These are phyloP conservation scores for Epichloe scottii DNA, from an alignment of 2,329 filamentous ascomycete genomes.

Conservation along the genomic window DNA sequence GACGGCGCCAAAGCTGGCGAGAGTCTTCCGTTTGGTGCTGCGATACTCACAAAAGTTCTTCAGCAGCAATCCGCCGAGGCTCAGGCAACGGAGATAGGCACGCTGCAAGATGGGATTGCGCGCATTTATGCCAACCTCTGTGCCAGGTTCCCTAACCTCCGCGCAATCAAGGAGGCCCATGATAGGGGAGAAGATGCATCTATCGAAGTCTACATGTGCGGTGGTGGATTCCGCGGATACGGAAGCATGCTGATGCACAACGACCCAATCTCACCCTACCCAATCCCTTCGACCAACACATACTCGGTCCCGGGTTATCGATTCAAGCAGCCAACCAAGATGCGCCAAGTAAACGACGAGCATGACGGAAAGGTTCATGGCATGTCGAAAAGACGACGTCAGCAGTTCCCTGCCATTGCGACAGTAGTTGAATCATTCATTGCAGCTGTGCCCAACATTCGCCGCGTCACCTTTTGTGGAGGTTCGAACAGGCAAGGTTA, in stretches of 20 bases:
- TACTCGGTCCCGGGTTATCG: constrained; percentile 52
- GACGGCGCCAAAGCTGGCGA: constrained; percentile 41
- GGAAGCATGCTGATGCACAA: constrained; percentile 78
- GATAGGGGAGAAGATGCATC: constrained; percentile 22
- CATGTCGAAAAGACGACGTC: constrained; percentile 65
- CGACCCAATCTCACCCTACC: constrained; percentile 63
- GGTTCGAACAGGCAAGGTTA: constrained; percentile 80
- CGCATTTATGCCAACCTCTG: constrained; percentile 45
- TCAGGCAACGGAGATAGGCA: constrained; percentile 34
- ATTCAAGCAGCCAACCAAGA: constrained; percentile 43
- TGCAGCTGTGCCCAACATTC: constrained; percentile 55
- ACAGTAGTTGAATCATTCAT: constrained; percentile 68
- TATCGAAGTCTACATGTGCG: constrained; percentile 71
- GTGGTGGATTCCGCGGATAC: constrained; percentile 83
- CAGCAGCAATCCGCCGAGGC: constrained; percentile 25
- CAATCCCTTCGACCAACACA: constrained; percentile 69
- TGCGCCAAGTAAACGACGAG: constrained; percentile 38
- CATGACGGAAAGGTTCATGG: constrained; percentile 53
- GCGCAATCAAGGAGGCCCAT: constrained; percentile 23
- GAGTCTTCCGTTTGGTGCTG: constrained; percentile 50
- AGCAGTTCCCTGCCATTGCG: constrained; percentile 74
- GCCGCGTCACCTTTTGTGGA: constrained; percentile 69
- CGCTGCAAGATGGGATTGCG: constrained; percentile 45
- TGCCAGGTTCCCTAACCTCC: constrained; percentile 36
- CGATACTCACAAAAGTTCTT: constrained; percentile 40